Evolutionary conservation across 169 alveolate species (phyloP).

Genomic region (Eimeria maxima): DNA sequence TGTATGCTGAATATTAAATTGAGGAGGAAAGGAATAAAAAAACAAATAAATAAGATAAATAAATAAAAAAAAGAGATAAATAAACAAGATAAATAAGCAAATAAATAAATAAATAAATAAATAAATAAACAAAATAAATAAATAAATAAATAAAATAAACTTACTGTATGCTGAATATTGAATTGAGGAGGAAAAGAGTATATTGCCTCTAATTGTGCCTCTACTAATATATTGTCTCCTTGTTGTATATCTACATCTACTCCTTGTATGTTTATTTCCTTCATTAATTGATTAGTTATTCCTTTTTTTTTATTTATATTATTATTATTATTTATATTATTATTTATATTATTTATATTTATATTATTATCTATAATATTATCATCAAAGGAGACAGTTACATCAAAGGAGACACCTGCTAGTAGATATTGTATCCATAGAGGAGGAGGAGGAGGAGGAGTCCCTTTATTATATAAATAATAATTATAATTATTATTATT

Average conservation of each 20-base stretch:
- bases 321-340: too few species aligned
- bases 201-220: constrained; percentile 32
- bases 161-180: constrained; percentile 29
- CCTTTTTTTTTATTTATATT: neutral
- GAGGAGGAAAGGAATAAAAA: too few species aligned
- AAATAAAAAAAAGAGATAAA: too few species aligned
- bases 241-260: constrained; percentile 66
- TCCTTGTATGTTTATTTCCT: neutral
- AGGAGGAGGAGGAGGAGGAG: neutral
- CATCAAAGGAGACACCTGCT: neutral
- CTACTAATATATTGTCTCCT: constrained; percentile 36
- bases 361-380: too few species aligned
- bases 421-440: neutral
- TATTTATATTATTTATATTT: too few species aligned
- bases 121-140: too few species aligned
- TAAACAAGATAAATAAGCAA: too few species aligned
- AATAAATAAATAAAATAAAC: neutral
- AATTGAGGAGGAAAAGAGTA: constrained; percentile 54
- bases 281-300: neutral
- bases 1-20: too few species aligned
- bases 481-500: too few species aligned
- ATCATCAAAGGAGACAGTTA: constrained; percentile 11
- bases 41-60: too few species aligned
- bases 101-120: too few species aligned
- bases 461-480: neutral